These are phyloP conservation scores for Taphrina flavorubra DNA, from an alignment of 1,139 yeast species.

Conservation along the genomic window DNA sequence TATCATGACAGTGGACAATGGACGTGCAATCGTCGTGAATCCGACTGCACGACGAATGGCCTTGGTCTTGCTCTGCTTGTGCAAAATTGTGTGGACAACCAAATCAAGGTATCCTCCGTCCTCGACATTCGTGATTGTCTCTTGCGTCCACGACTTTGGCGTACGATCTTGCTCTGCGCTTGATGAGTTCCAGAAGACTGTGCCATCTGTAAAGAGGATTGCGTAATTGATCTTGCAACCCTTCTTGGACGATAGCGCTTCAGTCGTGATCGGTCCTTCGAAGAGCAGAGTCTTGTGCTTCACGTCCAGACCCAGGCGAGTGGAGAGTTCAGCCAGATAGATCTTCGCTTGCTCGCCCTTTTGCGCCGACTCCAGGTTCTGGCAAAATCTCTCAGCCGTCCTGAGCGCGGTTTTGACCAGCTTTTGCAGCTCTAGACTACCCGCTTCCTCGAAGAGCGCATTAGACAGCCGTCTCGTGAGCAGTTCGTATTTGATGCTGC, in stretches of 20 bases:
- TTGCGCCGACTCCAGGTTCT: conserved; percentile 26
- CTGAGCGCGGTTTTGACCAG: conserved; percentile 16
- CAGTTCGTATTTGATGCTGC: conserved; percentile 29
- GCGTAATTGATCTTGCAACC: conserved; percentile 33
- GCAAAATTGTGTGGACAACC: conserved; percentile 19
- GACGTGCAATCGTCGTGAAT: conserved; percentile 4
- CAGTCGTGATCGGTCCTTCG: conserved; percentile 19
- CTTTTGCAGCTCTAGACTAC: conserved; percentile 11
- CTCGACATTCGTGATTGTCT: conserved; percentile 17
- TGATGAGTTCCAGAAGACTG: conserved; percentile 30
- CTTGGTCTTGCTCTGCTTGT: conserved; percentile 12
- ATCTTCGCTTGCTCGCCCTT: conserved; percentile 29
- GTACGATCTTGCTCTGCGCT: conserved; percentile 22
- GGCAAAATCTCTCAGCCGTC: conserved; percentile 25
- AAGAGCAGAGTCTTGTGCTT: conserved; percentile 23
- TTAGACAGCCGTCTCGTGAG: conserved; percentile 17
- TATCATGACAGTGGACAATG: neutral
- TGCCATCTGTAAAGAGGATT: conserved; percentile 29
- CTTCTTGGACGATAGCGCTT: conserved; percentile 32
- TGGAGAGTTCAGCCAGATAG: conserved; percentile 17
- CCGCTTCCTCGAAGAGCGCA: conserved; percentile 21
- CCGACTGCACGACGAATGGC: conserved; percentile 26
- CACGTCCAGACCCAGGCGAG: conserved; percentile 19
- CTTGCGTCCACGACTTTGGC: conserved; percentile 27
- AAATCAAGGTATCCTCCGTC: conserved; percentile 36